Conservation (phyloP, 192 early-diverging fungal genomes). For the Coemansia biformis region DNA sequence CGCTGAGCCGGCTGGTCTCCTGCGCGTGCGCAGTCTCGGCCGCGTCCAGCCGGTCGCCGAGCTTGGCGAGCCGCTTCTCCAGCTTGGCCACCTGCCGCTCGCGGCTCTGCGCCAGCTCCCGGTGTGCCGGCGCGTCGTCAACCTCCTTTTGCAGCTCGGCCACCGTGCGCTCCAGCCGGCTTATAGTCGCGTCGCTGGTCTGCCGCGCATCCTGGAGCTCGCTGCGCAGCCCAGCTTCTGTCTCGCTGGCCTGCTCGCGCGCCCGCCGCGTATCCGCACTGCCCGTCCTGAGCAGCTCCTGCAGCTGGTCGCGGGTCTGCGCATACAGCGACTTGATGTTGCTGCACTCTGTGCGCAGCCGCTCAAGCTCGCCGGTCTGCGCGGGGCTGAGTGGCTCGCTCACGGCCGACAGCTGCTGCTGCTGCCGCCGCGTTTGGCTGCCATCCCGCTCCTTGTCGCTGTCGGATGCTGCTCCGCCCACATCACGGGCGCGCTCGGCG, state of each 20-base stretch:
- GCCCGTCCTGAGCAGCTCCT: constrained; percentile 26
- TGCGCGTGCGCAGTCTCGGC: too few species aligned
- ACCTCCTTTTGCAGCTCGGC: constrained; percentile 11
- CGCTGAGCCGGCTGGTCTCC: too few species aligned
- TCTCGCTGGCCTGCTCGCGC: constrained; percentile 8
- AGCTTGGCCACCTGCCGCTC: constrained; percentile 7
- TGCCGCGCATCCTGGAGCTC: constrained; percentile 10
- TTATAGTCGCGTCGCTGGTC: background rate
- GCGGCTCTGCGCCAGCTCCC: constrained; percentile 5
- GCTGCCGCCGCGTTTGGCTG: background rate
- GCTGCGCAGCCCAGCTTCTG: constrained; percentile 8
- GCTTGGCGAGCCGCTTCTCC: constrained; percentile 5
- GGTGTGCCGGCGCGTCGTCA: constrained; percentile 2
- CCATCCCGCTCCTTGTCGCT: too few species aligned
- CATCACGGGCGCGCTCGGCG: constrained; percentile 8
- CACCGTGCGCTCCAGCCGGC: background rate
- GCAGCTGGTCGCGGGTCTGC: constrained; percentile 49
- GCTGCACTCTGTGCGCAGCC: constrained; percentile 31
- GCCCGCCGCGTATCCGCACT: constrained; percentile 15
- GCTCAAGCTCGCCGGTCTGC: constrained; percentile 6
- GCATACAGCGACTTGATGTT: constrained; percentile 47
- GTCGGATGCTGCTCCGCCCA: too few species aligned
- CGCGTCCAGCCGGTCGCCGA: constrained; percentile 1
- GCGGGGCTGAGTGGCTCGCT: background rate
- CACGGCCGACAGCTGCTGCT: background rate